Evolutionary conservation across 2,329 filamentous ascomycete genomes (phyloP).

Genomic region (Cytospora chrysosperma): DNA sequence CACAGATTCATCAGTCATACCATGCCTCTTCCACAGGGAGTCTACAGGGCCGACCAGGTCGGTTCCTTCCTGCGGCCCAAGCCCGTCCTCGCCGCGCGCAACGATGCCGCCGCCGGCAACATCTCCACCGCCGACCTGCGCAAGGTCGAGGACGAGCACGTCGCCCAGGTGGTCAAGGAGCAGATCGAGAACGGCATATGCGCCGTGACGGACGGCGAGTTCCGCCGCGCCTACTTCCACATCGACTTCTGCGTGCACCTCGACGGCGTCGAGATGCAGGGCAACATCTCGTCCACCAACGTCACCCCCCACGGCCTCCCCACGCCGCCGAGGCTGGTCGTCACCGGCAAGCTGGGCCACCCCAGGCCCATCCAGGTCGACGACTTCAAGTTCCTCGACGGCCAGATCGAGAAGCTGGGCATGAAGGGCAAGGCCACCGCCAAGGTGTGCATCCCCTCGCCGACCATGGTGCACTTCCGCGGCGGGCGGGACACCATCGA

Average conservation of each 20-base stretch:
- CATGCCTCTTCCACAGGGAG: conserved; percentile 43
- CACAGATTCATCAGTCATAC: background rate
- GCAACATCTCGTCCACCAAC: conserved; percentile 42
- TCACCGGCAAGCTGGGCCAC: conserved; percentile 54
- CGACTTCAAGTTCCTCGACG: conserved; percentile 54
- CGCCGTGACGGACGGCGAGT: conserved; percentile 56
- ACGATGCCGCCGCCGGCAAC: conserved; percentile 44
- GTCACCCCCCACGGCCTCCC: conserved; percentile 46
- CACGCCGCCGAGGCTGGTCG: conserved; percentile 52
- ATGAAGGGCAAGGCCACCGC: conserved; percentile 39
- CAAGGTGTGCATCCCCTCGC: conserved; percentile 58
- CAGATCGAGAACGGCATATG: conserved; percentile 49
- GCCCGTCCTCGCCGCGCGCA: conserved; percentile 48
- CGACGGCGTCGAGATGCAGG: conserved; percentile 51
- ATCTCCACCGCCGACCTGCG: conserved; percentile 45
- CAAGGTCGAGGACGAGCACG: conserved; percentile 50
- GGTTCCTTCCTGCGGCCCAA: conserved; percentile 54
- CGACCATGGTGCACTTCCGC: conserved; percentile 62
- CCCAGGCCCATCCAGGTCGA: conserved; percentile 54
- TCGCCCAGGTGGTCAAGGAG: conserved; percentile 47
- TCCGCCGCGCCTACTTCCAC: conserved; percentile 57
- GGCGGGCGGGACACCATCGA: conserved; percentile 53
- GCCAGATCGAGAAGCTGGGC: conserved; percentile 39
- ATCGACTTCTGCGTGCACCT: conserved; percentile 58
- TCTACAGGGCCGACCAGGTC: conserved; percentile 55